Evolutionary conservation across 2,329 filamentous ascomycete species (phyloP).

Genomic region (Aspergillus luchuensis): DNA sequence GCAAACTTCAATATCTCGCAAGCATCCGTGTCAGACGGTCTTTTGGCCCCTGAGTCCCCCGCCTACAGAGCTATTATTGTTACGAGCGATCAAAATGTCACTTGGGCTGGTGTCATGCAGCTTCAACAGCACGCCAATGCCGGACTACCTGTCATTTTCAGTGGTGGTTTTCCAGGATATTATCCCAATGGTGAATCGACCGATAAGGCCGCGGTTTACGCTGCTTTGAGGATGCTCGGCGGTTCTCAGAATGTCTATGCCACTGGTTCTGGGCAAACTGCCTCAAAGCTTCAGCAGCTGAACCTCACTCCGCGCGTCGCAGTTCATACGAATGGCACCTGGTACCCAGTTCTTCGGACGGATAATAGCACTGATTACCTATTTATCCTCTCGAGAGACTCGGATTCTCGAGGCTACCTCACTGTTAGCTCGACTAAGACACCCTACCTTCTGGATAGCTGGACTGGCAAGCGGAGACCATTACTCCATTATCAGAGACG

Average conservation of each 20-base stretch:
- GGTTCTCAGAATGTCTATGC: constrained; percentile 39
- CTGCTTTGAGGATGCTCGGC: not conserved
- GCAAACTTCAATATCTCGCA: constrained; percentile 46
- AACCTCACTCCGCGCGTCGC: constrained; percentile 36
- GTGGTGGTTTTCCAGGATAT: constrained; percentile 37
- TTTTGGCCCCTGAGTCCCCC: constrained; percentile 44
- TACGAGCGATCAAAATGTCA: constrained; percentile 39
- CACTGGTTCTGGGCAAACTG: constrained; percentile 31
- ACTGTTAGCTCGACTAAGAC: not conserved
- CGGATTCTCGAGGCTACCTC: not conserved
- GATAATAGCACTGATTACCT: constrained; percentile 38
- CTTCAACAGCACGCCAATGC: constrained; percentile 39
- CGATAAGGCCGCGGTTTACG: not conserved
- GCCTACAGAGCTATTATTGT: constrained; percentile 50
- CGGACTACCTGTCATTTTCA: constrained; percentile 49
- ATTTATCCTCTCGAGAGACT: constrained; percentile 41
- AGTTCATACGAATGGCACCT: constrained; percentile 30
- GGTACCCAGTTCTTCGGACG: constrained; percentile 42
- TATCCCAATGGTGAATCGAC: constrained; percentile 8
- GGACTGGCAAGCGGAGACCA: not conserved
- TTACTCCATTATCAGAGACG: not conserved
- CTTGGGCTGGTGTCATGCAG: constrained; percentile 34
- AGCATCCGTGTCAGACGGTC: constrained; percentile 38
- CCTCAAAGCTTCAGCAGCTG: constrained; percentile 30
- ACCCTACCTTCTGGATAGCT: not conserved